Base-by-base conservation (phyloP, 768 basidiomycete genomes). In the Favolaschia claudopus region DNA sequence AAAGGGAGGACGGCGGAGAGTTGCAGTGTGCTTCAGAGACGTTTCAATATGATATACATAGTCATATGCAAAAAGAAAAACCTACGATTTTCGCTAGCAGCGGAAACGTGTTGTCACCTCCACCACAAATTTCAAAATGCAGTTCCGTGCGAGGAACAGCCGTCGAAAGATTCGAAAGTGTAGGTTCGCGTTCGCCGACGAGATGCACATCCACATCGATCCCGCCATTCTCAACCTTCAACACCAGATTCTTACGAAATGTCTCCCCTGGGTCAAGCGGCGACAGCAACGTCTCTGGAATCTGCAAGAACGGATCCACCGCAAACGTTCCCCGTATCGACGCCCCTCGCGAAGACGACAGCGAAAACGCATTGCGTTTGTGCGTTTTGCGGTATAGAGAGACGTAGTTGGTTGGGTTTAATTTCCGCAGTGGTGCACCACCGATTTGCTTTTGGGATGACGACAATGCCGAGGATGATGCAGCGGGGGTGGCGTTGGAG, bases 191-290 rank as follows among this genome's bases (percentile, higher is more conserved):
- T 37, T 69, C 65, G 45, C 64, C 60, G 5, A 77, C 63, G n/a
- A 82, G 69, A 54, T 73, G 71, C 37, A 85, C 70, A 20, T 81
- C 74, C 9, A 78, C 79, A 29, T 78, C 71, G 4, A 85, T 77
- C 1, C 75, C 76, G 2, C 79, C 74, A 50, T 74, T 73, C 58
- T 73, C 73, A 1, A 79, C 78, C 48, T 71, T 73, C 32, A 83
- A 63, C 8, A 62, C 57, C 7, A 84, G 68, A 50, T 84, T 81
- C 43, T 78, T 78, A 24, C 77, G 71, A 27, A 66, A 63, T 4
- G 46, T 55, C 51, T 76, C 76, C 4, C 55, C 55, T 1, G 55
- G 24, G n/a, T 49, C 27, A 0, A 74, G 62, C 5, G 73, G 75
- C 7, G 76, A 69, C 13, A 83, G 64, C 28, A 82, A 50, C 14